A percentile compares a stretch with the other conserved stretches of the same genome.
Conservation (phyloP, 768 basidiomycete species). For the Russula ochroleuca region DNA sequence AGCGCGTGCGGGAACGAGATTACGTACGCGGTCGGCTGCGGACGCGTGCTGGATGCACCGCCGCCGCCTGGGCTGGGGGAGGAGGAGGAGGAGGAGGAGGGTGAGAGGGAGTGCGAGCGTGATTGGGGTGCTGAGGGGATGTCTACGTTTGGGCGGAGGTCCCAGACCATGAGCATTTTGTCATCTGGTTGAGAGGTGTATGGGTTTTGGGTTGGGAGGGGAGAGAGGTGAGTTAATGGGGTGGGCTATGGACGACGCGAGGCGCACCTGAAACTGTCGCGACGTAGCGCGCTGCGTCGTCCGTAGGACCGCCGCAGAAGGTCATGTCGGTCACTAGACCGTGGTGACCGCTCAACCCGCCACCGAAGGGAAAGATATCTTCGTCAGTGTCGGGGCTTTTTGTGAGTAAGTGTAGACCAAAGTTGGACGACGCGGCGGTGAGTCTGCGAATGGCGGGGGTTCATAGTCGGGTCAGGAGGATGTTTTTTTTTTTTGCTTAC, state of each 20-base stretch:
- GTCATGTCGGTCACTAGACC: conserved; percentile 72
- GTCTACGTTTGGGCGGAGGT: conserved; percentile 57
- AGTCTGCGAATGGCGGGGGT: too few species aligned
- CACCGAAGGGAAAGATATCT: conserved; percentile 65
- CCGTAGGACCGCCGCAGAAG: conserved; percentile 71
- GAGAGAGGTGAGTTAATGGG: conserved; percentile 11
- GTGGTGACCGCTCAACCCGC: conserved; percentile 78
- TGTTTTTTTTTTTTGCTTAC: too few species aligned
- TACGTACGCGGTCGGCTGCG: conserved; percentile 74
- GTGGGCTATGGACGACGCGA: neutral
- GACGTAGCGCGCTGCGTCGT: conserved; percentile 66
- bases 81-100: neutral
- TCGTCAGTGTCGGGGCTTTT: conserved; percentile 49
- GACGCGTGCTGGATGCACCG: conserved; percentile 38
- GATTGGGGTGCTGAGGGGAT: conserved; percentile 41
- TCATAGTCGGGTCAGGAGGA: too few species aligned
- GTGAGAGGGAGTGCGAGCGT: conserved; percentile 31
- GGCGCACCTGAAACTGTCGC: conserved; percentile 71
- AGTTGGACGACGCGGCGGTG: conserved; percentile 62
- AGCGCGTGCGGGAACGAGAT: conserved; percentile 72
- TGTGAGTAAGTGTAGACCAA: conserved; percentile 64
- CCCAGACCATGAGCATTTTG: conserved; percentile 84
- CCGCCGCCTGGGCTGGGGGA: conserved; percentile 28
- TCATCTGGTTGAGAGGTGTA: conserved; percentile 48
- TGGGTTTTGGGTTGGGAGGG: conserved; percentile 1